Percentiles rank a stretch among this genome's conserved stretches.
Evolutionary conservation across 2,329 filamentous ascomycete species (phyloP).

Genomic region (Fusarium sp.): DNA sequence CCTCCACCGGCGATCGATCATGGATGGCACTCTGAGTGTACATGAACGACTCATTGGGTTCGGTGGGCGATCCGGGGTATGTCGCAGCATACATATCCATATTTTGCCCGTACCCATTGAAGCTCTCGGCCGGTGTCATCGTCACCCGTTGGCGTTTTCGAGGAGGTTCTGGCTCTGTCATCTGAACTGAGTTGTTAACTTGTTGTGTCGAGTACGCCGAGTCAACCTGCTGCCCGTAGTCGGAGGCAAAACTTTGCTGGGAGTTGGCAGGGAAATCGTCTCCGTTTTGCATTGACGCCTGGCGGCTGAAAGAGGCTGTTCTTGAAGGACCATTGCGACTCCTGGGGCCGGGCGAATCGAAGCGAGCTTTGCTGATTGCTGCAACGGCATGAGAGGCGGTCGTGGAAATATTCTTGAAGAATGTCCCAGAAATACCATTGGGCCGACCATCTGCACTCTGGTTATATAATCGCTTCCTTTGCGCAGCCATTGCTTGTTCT

Average conservation of each 20-base stretch:
- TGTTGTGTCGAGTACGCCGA: constrained; percentile 75
- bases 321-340: constrained; percentile 72
- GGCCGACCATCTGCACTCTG: constrained; percentile 72
- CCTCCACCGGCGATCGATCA: constrained; percentile 57
- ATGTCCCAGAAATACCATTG: constrained; percentile 81
- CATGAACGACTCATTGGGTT: constrained; percentile 82
- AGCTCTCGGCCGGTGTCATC: constrained; percentile 68
- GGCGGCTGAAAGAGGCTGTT: constrained; percentile 76
- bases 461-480: constrained; percentile 92
- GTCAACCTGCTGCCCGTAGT: constrained; percentile 79
- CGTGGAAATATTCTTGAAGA: constrained; percentile 96
- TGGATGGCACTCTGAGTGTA: constrained; percentile 67
- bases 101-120: constrained; percentile 64
- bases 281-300: constrained; percentile 77
- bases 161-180: constrained; percentile 76
- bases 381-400: constrained; percentile 94
- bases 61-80: constrained; percentile 79
- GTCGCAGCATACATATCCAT: constrained; percentile 60
- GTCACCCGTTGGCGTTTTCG: constrained; percentile 78
- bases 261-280: constrained; percentile 79
- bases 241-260: constrained; percentile 84
- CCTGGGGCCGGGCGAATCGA: constrained; percentile 86
- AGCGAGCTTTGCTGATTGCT: constrained; percentile 94
- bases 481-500: constrained; percentile 97
- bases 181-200: constrained; percentile 52